phyloP scores from a whole-genome alignment of 768 basidiomycete genomes.

The Mrakia gelida region DNA sequence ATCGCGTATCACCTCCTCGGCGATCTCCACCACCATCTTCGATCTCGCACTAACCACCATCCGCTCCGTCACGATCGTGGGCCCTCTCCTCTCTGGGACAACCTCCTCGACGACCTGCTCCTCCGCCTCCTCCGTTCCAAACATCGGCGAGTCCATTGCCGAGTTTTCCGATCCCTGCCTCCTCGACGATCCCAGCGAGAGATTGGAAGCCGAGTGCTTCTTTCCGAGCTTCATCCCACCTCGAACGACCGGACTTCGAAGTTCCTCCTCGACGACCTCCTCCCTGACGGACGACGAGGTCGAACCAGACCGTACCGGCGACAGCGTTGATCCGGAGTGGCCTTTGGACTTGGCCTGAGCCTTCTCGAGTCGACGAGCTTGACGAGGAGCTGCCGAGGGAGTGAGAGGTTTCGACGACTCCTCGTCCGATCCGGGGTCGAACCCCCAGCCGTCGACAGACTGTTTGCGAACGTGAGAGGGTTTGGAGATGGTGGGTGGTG shows the following conservation, averaged over 20 bases:
- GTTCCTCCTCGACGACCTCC: background rate
- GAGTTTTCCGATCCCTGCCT: background rate
- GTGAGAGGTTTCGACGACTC: background rate
- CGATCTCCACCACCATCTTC: slow-evolving; percentile 36
- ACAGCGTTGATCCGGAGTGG: background rate
- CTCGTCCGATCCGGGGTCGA: slow-evolving; percentile 13
- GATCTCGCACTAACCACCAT: slow-evolving; percentile 38
- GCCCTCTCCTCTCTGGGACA: slow-evolving; percentile 34
- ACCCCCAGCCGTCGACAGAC: slow-evolving; percentile 29
- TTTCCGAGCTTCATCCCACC: slow-evolving; percentile 25
- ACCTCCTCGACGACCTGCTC: slow-evolving; percentile 31
- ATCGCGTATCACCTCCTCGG: slow-evolving; percentile 35
- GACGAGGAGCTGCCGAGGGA: background rate
- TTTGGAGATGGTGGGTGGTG: background rate
- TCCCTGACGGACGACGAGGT: background rate
- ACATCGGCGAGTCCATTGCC: background rate
- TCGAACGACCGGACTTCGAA: background rate
- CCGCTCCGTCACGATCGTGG: slow-evolving; percentile 36
- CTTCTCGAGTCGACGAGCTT: slow-evolving; percentile 28
- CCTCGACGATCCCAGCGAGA: slow-evolving; percentile 9
- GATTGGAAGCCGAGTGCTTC: background rate
- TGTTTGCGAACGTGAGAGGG: slow-evolving; percentile 6
- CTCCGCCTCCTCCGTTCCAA: slow-evolving; percentile 19
- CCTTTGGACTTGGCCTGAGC: slow-evolving; percentile 6
- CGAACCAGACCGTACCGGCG: background rate